Evolutionary conservation across 805 yeast species (phyloP).

Genomic region (Lachancea lanzarotensis): DNA sequence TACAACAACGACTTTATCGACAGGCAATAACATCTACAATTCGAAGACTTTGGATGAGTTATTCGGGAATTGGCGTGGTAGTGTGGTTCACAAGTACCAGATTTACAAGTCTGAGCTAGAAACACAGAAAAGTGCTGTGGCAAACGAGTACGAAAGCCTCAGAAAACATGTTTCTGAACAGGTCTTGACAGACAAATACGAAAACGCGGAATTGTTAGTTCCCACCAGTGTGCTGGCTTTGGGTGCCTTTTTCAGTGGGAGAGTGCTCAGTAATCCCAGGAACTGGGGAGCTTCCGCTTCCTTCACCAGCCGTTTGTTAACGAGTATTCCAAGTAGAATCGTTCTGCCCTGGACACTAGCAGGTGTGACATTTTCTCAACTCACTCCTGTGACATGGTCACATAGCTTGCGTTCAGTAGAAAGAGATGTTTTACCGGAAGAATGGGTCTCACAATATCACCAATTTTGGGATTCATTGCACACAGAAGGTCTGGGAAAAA

Average conservation of each 20-base stretch:
- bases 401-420: slow-evolving; percentile 14
- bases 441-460: slow-evolving; percentile 11
- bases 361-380: slow-evolving; percentile 16
- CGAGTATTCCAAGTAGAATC: slow-evolving; percentile 24
- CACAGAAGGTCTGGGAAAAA: slow-evolving; percentile 9
- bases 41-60: slow-evolving; percentile 9
- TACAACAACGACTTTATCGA: slow-evolving; percentile 9
- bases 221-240: slow-evolving; percentile 24
- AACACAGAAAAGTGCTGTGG: slow-evolving; percentile 16
- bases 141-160: slow-evolving; percentile 10
- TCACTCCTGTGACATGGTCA: slow-evolving; percentile 24
- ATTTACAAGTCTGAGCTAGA: slow-evolving; percentile 15
- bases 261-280: slow-evolving; percentile 21
- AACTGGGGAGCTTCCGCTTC: slow-evolving; percentile 21
- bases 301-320: slow-evolving; percentile 13
- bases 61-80: slow-evolving; percentile 11
- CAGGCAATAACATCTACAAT: slow-evolving; percentile 17
- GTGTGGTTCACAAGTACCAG: slow-evolving; percentile 10
- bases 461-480: slow-evolving; percentile 10
- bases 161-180: slow-evolving; percentile 14
- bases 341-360: slow-evolving; percentile 23
- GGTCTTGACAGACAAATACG: slow-evolving; percentile 20
- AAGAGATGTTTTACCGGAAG: slow-evolving; percentile 18
- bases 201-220: slow-evolving; percentile 19
- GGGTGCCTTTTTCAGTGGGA: slow-evolving; percentile 26